Conservation (phyloP, 2,329 filamentous ascomycete genomes). For the Colletotrichum sp. region DNA sequence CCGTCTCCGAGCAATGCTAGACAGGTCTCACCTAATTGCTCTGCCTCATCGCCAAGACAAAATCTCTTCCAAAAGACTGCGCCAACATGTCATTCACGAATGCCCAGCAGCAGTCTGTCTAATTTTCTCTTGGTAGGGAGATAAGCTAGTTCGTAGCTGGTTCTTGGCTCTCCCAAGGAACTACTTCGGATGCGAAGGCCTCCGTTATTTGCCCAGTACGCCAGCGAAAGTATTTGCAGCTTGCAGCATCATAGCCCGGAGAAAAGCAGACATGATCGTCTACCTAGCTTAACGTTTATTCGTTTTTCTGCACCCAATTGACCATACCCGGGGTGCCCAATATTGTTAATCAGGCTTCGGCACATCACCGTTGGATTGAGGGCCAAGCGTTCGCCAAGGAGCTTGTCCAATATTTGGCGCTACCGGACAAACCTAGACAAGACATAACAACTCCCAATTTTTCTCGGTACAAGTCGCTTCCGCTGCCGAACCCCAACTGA, state of each 20-base stretch:
- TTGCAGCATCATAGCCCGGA: not conserved
- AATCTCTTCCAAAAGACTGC: not conserved
- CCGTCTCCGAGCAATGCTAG: not conserved
- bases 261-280: not conserved
- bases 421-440: not conserved
- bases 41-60: not conserved
- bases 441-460: not conserved
- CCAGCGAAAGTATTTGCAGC: not conserved
- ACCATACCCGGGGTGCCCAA: not conserved
- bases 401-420: not conserved
- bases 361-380: not conserved
- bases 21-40: not conserved
- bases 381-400: constrained; percentile 1
- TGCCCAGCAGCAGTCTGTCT: not conserved
- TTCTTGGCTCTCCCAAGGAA: not conserved
- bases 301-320: not conserved
- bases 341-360: not conserved
- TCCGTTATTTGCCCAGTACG: not conserved
- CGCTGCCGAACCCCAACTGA: not conserved
- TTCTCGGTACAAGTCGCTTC: not conserved
- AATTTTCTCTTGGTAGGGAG: not conserved
- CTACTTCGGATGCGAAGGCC: not conserved
- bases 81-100: not conserved
- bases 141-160: not conserved
- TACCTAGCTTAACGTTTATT: not conserved